phyloP scores from a whole-genome alignment of 495 filamentous ascomycete species.

The Penicillium verhagenii region DNA sequence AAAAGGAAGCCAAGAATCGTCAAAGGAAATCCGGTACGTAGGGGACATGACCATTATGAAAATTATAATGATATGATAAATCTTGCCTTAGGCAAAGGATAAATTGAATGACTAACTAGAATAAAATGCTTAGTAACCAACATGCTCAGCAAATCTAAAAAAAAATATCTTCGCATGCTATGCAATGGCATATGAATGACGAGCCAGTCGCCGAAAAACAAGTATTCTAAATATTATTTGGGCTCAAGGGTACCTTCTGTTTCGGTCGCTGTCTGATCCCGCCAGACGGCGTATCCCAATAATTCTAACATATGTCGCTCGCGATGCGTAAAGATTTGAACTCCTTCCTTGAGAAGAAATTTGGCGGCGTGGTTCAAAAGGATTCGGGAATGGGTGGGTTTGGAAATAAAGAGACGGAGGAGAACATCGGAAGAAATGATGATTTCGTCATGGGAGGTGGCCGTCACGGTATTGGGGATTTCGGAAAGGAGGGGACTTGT shows the following conservation, averaged over 20 bases:
- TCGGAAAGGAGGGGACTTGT: constrained; percentile 11
- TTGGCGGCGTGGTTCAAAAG: constrained; percentile 26
- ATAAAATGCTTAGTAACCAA: background rate
- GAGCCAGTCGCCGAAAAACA: constrained; percentile 1
- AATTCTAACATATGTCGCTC: constrained; percentile 46
- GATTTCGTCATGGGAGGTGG: constrained; percentile 10
- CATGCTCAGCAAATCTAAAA: constrained; percentile 1
- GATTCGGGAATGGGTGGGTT: background rate
- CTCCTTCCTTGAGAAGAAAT: constrained; percentile 30
- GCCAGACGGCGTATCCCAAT: constrained; percentile 36
- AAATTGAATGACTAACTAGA: background rate
- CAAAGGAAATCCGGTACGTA: too few relatives aligned
- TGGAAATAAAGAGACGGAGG: constrained; percentile 8
- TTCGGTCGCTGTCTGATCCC: constrained; percentile 26
- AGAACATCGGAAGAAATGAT: constrained; percentile 18
- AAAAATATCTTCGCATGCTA: background rate
- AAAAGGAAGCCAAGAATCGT: too few relatives aligned
- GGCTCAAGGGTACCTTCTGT: background rate
- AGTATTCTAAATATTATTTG: background rate
- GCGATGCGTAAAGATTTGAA: constrained; percentile 33
- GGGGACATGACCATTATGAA: too few relatives aligned
- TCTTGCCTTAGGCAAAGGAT: background rate
- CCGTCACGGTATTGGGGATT: background rate
- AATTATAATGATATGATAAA: background rate
- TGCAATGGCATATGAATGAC: background rate